Conservation (phyloP, 768 basidiomycete species). For the Naganishia kalamii region DNA sequence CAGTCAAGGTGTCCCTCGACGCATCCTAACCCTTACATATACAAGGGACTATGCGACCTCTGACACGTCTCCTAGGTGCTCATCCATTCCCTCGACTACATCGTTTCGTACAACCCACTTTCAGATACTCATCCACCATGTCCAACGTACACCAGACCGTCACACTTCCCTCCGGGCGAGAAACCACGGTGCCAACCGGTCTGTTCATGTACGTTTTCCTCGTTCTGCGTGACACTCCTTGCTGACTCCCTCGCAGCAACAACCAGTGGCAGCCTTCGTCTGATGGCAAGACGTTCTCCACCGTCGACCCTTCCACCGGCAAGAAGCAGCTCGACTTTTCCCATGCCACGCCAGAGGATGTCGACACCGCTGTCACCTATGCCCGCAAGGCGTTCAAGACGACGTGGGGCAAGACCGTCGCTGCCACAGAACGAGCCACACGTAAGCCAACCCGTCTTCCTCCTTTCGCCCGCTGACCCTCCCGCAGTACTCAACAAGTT, state of each 20-base stretch:
- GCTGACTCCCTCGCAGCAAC: not conserved
- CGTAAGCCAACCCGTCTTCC: conserved; percentile 25
- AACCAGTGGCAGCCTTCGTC: conserved; percentile 19
- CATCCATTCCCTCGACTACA: not conserved
- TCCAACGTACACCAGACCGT: conserved; percentile 15
- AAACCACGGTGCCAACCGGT: conserved; percentile 53
- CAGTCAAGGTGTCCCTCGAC: too few relatives aligned
- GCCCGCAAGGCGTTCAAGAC: conserved; percentile 48
- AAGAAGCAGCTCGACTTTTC: conserved; percentile 51
- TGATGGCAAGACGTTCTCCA: conserved; percentile 39
- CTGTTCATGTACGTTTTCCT: conserved; percentile 54
- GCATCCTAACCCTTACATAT: too few relatives aligned
- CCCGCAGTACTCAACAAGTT: conserved; percentile 62
- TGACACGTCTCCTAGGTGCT: not conserved
- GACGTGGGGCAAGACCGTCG: conserved; percentile 46
- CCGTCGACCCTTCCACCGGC: conserved; percentile 55
- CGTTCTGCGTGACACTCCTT: conserved; percentile 22
- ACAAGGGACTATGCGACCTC: too few relatives aligned
- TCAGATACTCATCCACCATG: conserved; percentile 7
- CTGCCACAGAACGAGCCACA: conserved; percentile 36
- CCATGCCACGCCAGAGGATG: conserved; percentile 62
- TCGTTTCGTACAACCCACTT: not conserved
- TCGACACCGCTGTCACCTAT: conserved; percentile 63
- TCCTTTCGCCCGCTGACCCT: conserved; percentile 42
- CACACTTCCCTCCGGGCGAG: conserved; percentile 17